Evolutionary conservation across 2,329 filamentous ascomycete species (phyloP), one percentile per base, ranked within the genome.

Genomic region (Aphanocladium album): DNA sequence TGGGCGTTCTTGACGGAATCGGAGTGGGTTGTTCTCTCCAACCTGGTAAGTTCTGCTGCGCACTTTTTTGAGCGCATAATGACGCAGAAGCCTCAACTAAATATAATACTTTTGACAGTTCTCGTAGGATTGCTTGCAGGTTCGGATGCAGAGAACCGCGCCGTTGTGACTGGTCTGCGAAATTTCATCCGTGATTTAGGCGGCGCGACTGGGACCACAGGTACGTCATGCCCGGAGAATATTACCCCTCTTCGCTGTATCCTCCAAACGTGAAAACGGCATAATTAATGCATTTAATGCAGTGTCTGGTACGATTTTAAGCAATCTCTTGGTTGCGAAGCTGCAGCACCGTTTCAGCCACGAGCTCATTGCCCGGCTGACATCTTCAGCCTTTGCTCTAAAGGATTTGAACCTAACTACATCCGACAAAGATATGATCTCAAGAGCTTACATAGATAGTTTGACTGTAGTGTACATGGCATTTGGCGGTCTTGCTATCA

Each of bases 161-260:
- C 54, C 4, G 54, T 57, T 37, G 12, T 57, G 33, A 57, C 54
- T 1, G 54, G 54, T 11, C 30, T 57, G 1, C 54, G 54, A 9
- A 57, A 57, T 39, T 57, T 57, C 14, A 39, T 57, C 12, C 54
- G 54, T 30, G 54, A 57, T 27, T 19, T 57, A 30, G 54, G 54
- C 19, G 54, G 54, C 21, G 54, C 54, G 7, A 57, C 43, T 3
- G 54, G 54, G 43, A 57, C 54, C 30, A 49, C 54, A 39, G 54
- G 54, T 57, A 49, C 1, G 54, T 30, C 4, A 21, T n/a, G n/a
- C n/a, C n/a, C n/a, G n/a, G n/a, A n/a, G n/a, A n/a, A n/a, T n/a
- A n/a, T n/a, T n/a, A n/a, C n/a, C n/a, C n/a, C n/a, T n/a, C n/a
- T n/a, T n/a, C n/a, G n/a, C n/a, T n/a, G n/a, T n/a, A n/a, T n/a